Percentiles rank a stretch among this genome's conserved stretches.
These are phyloP conservation scores for Ceratocystis huliohia DNA, from an alignment of 2,329 filamentous ascomycete genomes.

Conservation along the genomic window DNA sequence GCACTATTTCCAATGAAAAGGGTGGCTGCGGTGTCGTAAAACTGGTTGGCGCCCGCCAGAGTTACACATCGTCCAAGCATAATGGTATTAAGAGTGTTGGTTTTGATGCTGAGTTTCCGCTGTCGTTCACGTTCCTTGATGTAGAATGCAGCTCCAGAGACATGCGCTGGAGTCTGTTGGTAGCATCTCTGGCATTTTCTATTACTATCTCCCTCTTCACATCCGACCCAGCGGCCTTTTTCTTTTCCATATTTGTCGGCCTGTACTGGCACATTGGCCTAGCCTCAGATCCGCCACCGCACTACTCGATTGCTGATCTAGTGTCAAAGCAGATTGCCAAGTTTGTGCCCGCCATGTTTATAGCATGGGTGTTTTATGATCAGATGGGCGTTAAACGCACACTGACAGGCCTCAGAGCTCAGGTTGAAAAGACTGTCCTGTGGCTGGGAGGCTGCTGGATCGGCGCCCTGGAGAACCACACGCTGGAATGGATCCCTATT, in stretches of 20 bases:
- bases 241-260: constrained; percentile 67
- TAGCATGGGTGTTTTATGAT: constrained; percentile 75
- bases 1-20: constrained; percentile 54
- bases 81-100: constrained; percentile 63
- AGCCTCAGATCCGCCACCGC: constrained; percentile 71
- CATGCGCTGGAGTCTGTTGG: constrained; percentile 71
- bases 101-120: constrained; percentile 84
- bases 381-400: constrained; percentile 66
- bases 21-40: constrained; percentile 76
- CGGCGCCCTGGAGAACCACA: constrained; percentile 86
- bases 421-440: constrained; percentile 77
- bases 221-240: constrained; percentile 65
- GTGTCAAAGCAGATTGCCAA: constrained; percentile 68
- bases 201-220: constrained; percentile 69
- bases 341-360: constrained; percentile 76
- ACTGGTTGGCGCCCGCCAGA: constrained; percentile 53
- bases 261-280: constrained; percentile 84
- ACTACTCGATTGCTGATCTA: constrained; percentile 53
- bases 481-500: constrained; percentile 86
- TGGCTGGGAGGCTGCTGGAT: constrained; percentile 89
- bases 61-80: constrained; percentile 50
- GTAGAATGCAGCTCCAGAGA: constrained; percentile 60
- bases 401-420: constrained; percentile 59
- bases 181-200: constrained; percentile 68
- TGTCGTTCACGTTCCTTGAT: constrained; percentile 64